phyloP scores from a whole-genome alignment of 352 stramenopile species.

The Globisporangium canariense region DNA sequence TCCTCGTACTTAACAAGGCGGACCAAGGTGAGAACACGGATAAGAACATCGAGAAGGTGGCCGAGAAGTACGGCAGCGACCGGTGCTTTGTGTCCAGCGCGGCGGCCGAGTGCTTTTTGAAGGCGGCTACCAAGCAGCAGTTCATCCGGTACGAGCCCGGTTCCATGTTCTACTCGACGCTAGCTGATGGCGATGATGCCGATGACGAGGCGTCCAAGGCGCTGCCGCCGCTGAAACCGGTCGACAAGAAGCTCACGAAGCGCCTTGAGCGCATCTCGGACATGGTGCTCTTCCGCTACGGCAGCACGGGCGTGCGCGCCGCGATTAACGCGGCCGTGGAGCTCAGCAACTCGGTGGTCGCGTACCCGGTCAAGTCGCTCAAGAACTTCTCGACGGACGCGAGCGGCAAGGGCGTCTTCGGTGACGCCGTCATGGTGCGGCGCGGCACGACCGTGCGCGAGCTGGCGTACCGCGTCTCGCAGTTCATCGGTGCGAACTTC shows the following conservation, averaged over 20 bases:
- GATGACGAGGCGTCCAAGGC: constrained; percentile 18
- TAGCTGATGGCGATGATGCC: constrained; percentile 56
- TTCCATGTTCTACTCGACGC: constrained; percentile 82
- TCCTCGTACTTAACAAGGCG: constrained; percentile 89
- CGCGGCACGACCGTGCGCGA: constrained; percentile 78
- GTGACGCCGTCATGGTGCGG: constrained; percentile 71
- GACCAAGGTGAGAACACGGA: constrained; percentile 84
- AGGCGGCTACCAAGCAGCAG: constrained; percentile 65
- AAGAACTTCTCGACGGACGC: constrained; percentile 80
- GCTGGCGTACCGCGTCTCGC: constrained; percentile 58
- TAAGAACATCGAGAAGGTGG: constrained; percentile 85
- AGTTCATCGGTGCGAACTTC: constrained; percentile 72
- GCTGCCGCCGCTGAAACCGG: constrained; percentile 46
- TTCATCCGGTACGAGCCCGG: constrained; percentile 85
- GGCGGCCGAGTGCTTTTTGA: constrained; percentile 82
- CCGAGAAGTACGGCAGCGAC: constrained; percentile 85
- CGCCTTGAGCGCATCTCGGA: constrained; percentile 85
- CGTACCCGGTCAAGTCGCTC: constrained; percentile 85
- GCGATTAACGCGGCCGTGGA: constrained; percentile 87
- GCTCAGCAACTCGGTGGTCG: constrained; percentile 74
- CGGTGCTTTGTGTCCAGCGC: constrained; percentile 85
- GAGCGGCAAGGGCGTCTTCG: constrained; percentile 70
- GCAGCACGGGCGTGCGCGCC: constrained; percentile 76
- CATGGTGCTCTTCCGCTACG: constrained; percentile 90
- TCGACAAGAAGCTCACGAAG: constrained; percentile 77